phyloP scores from a whole-genome alignment of 2,329 filamentous ascomycete genomes.

The Alternaria gansuensis region DNA sequence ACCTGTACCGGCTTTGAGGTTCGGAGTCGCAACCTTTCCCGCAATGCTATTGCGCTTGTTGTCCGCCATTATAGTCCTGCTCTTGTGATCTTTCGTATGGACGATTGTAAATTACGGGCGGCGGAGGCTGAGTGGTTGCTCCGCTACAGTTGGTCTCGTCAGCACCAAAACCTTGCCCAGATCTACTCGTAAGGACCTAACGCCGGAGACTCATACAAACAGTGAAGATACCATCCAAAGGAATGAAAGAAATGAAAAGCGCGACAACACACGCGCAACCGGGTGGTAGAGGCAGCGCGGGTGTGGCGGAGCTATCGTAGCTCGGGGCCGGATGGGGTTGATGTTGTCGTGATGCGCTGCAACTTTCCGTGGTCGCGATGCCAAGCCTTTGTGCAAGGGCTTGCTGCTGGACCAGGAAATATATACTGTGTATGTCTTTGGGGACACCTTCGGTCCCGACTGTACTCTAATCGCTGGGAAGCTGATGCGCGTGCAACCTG shows the following conservation, averaged over 20 bases:
- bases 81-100: slow-evolving; percentile 48
- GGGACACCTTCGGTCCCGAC: neutral
- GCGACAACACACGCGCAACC: slow-evolving; percentile 37
- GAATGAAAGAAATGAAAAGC: slow-evolving; percentile 52
- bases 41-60: slow-evolving; percentile 65
- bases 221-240: slow-evolving; percentile 49
- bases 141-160: slow-evolving; percentile 21
- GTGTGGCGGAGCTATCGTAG: slow-evolving; percentile 29
- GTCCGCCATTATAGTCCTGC: slow-evolving; percentile 66
- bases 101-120: slow-evolving; percentile 51
- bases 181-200: slow-evolving; percentile 41
- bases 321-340: slow-evolving; percentile 25
- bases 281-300: slow-evolving; percentile 33
- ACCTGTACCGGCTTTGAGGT: slow-evolving; percentile 54
- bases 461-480: neutral
- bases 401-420: slow-evolving; percentile 20
- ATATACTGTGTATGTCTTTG: slow-evolving; percentile 1
- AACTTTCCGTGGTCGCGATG: slow-evolving; percentile 21
- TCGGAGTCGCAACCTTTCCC: slow-evolving; percentile 63
- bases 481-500: neutral
- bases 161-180: slow-evolving; percentile 23
- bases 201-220: slow-evolving; percentile 50
- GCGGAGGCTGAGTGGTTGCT: slow-evolving; percentile 17
- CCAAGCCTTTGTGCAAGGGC: slow-evolving; percentile 30
- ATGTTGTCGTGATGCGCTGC: slow-evolving; percentile 27